Evolutionary conservation across 2,329 filamentous ascomycete genomes (phyloP), one percentile per base, ranked within the genome.

Genomic region (Catunica adiposa): DNA sequence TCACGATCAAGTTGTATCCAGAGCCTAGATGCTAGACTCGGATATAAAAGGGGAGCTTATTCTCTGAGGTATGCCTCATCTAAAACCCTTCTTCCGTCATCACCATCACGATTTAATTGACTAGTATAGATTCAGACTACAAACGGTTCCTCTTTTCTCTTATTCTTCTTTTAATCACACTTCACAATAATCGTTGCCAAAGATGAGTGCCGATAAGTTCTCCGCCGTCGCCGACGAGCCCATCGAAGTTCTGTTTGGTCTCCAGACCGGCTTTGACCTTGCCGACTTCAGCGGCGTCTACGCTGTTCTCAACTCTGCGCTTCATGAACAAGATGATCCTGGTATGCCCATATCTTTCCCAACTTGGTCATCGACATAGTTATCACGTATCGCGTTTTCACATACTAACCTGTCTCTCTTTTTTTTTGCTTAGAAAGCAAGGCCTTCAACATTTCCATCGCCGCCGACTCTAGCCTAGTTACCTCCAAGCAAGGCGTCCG

Each of bases 401-500:
- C 14, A 1, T 51, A 31, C 53, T 54, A 54, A 58, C 26, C 20
- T 17, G 3, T 14, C 4, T 7, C 38, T 47, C n/a, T 14, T n/a
- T n/a, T 31, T n/a, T 40, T 48, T 23, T 23, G 29, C 47, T 5
- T 48, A 80, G 77, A 66, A 59, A 71, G 71, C 65, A 76, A 74
- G 63, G 78, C 77, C 54, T 81, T 81, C 64, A 76, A 80, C 58
- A 69, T 75, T 64, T 80, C 77, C 62, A 68, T 80, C 60, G 75
- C 73, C 37, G 71, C 68, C 31, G 69, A 70, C 59, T 76, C 80
- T 62, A 68, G 73, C 62, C 73, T 77, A 67, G 71, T 78, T 47
- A 64, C 80, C 53, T 78, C 77, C 25, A 66, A 70, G 44, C 73
- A 88, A 67, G 85, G 85, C 61, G 76, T 83, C 64, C 74, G 80